Evolutionary conservation across 106 monocot genomes (phyloP).

Genomic region (Chionographis japonica): DNA sequence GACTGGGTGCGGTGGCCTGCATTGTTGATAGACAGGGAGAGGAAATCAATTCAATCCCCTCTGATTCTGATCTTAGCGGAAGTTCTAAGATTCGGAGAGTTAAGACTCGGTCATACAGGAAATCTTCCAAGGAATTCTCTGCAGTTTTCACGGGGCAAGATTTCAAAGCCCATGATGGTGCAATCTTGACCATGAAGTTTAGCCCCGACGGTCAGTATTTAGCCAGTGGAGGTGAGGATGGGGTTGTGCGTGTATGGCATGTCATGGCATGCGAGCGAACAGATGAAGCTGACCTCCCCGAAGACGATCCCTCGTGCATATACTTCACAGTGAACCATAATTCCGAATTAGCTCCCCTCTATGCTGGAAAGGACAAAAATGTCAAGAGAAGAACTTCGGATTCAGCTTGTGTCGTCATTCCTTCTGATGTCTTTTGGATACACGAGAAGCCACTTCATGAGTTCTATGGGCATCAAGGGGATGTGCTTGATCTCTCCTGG

Average conservation of each 20-base stretch:
- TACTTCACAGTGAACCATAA: conserved; percentile 48
- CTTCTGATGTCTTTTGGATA: conserved; percentile 45
- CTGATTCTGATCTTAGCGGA: conserved; percentile 8
- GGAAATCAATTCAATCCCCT: conserved; percentile 10
- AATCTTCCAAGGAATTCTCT: conserved; percentile 60
- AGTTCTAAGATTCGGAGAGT: conserved; percentile 25
- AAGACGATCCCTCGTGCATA: conserved; percentile 57
- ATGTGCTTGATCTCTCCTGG: conserved; percentile 85
- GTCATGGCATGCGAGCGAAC: conserved; percentile 28
- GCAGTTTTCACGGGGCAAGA: conserved; percentile 53
- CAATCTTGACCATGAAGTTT: conserved; percentile 73
- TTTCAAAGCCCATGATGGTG: conserved; percentile 60
- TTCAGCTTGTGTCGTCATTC: conserved; percentile 73
- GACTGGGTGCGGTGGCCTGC: conserved; percentile 48
- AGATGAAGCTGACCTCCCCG: conserved; percentile 29
- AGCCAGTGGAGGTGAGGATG: conserved; percentile 82
- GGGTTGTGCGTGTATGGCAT: conserved; percentile 67
- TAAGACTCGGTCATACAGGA: conserved; percentile 33
- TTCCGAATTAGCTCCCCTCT: conserved; percentile 39
- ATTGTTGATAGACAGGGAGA: conserved; percentile 36
- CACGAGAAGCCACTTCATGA: conserved; percentile 65
- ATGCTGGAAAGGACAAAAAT: conserved; percentile 28
- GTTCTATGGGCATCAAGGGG: conserved; percentile 67
- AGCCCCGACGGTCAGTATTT: conserved; percentile 62
- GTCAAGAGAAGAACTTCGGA: conserved; percentile 31